phyloP scores from a whole-genome alignment of 116 monocot species.

The Trichopus zeylanicus region DNA sequence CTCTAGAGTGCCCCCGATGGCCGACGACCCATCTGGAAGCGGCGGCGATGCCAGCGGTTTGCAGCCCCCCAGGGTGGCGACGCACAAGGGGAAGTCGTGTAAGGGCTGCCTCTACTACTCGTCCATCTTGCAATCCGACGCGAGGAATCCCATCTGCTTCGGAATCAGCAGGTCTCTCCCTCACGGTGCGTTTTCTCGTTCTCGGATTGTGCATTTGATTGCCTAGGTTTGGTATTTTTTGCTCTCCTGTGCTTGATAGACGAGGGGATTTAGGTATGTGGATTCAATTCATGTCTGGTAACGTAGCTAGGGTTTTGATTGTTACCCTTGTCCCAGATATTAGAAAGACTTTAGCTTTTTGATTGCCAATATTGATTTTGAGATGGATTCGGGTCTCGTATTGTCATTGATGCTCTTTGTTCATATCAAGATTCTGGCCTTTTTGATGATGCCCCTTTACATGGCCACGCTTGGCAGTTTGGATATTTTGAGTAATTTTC shows the following conservation, averaged over 20 bases:
- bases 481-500: too few relatives aligned
- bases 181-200: constrained; percentile 8
- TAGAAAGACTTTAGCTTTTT: too few relatives aligned
- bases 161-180: constrained; percentile 24
- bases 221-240: background rate
- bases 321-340: too few relatives aligned
- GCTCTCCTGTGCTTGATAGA: background rate
- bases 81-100: constrained; percentile 33
- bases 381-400: too few relatives aligned
- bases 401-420: too few relatives aligned
- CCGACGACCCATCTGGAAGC: constrained; percentile 1
- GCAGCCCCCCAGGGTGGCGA: background rate
- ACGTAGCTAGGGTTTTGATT: too few relatives aligned
- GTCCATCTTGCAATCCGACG: constrained; percentile 19
- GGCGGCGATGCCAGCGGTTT: background rate
- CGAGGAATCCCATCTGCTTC: constrained; percentile 27
- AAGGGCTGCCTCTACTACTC: constrained; percentile 47
- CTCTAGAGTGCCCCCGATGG: background rate
- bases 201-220: background rate
- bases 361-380: too few relatives aligned
- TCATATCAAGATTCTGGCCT: too few relatives aligned
- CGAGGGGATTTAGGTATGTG: background rate
- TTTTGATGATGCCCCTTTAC: too few relatives aligned
- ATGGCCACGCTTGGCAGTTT: too few relatives aligned
- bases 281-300: too few relatives aligned